phyloP scores from a whole-genome alignment of 306 rosid species.

The peach (Prunus persica) region DNA sequence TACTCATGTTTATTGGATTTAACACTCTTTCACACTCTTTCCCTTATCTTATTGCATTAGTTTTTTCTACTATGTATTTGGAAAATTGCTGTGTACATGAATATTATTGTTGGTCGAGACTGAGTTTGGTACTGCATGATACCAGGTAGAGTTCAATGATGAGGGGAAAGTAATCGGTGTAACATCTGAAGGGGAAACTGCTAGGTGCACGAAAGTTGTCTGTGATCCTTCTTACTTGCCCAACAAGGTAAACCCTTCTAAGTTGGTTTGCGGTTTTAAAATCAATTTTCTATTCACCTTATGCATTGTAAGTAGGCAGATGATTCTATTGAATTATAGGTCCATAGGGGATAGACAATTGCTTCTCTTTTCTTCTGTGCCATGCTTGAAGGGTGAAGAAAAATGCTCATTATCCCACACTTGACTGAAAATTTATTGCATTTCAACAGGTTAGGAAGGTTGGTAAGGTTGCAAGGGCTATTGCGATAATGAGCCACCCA shows the following conservation, averaged over 20 bases:
- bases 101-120: neutral
- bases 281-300: neutral
- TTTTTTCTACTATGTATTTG: neutral
- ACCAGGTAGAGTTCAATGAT: slow-evolving; percentile 84
- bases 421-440: slow-evolving; percentile 18
- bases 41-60: neutral
- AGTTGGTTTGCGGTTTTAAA: neutral
- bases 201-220: slow-evolving; percentile 87
- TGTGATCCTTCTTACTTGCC: slow-evolving; percentile 97
- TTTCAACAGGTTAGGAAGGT: slow-evolving; percentile 87
- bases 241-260: slow-evolving; percentile 52
- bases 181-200: slow-evolving; percentile 99
- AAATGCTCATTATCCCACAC: neutral
- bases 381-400: neutral
- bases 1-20: slow-evolving; percentile 3
- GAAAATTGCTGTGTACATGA: neutral
- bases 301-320: neutral
- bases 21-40: neutral
- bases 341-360: neutral
- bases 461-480: slow-evolving; percentile 96
- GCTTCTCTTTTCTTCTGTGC: neutral
- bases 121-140: slow-evolving; percentile 28
- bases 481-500: slow-evolving; percentile 94
- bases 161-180: slow-evolving; percentile 87
- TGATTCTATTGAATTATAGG: neutral